Evolutionary conservation across 306 rosid species (phyloP).

Genomic region (Acacia acuminata): DNA sequence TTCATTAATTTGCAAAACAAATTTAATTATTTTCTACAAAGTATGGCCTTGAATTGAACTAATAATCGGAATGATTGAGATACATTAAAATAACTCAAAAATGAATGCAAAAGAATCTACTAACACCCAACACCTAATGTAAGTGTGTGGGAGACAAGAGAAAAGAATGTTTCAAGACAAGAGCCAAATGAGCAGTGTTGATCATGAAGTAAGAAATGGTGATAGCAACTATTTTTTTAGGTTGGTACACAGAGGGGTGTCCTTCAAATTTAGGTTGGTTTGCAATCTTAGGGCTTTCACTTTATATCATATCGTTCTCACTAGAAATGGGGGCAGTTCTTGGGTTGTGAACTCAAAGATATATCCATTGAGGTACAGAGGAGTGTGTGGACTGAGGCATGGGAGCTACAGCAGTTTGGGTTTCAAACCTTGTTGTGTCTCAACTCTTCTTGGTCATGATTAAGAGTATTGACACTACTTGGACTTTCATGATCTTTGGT

Average conservation of each 20-base stretch:
- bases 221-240: too few species aligned
- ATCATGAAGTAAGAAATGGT: conserved; percentile 41
- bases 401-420: conserved; percentile 62
- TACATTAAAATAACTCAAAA: background rate
- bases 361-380: conserved; percentile 54
- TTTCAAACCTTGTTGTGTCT: conserved; percentile 59
- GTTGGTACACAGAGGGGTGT: conserved; percentile 63
- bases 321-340: conserved; percentile 69
- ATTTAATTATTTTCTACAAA: too few species aligned
- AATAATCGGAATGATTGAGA: too few species aligned
- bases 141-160: background rate
- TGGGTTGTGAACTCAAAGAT: conserved; percentile 77
- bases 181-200: conserved; percentile 67
- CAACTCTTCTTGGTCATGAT: conserved; percentile 57
- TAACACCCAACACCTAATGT: background rate
- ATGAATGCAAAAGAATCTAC: background rate
- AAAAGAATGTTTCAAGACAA: conserved; percentile 28
- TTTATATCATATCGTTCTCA: conserved; percentile 57
- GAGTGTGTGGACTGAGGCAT: conserved; percentile 69
- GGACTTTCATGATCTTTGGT: conserved; percentile 59
- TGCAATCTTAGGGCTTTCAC: conserved; percentile 50
- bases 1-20: too few species aligned
- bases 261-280: conserved; percentile 31
- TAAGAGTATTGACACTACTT: conserved; percentile 51
- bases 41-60: too few species aligned